Conservation (phyloP, 495 filamentous ascomycete genomes). For the Annulohypoxylon moriforme region DNA sequence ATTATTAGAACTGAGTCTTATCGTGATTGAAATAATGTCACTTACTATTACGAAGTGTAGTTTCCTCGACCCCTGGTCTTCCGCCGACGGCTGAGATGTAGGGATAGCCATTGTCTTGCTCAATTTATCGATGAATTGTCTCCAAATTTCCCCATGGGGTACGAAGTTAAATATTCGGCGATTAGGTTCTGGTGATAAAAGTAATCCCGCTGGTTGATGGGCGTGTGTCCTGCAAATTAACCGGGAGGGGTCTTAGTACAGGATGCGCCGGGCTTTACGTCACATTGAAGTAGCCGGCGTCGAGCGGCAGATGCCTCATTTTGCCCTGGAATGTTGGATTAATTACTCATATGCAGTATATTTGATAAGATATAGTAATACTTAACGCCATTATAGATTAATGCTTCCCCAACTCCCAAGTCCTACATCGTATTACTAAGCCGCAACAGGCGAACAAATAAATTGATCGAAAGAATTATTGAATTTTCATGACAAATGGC, state of each 20-base stretch:
- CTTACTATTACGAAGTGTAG: constrained; percentile 52
- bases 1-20: not conserved
- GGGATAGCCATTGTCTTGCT: constrained; percentile 24
- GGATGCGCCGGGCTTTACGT: constrained; percentile 27
- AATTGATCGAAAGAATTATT: constrained; percentile 1
- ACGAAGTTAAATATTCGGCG: constrained; percentile 8
- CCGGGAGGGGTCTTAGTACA: constrained; percentile 30
- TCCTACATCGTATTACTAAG: constrained; percentile 26
- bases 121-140: not conserved
- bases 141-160: not conserved
- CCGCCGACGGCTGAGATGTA: constrained; percentile 14
- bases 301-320: constrained; percentile 31
- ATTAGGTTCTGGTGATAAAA: constrained; percentile 22
- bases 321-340: not conserved
- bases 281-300: constrained; percentile 17
- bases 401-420: not conserved
- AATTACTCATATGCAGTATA: constrained; percentile 6
- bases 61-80: constrained; percentile 27
- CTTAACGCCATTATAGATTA: not conserved
- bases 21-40: not conserved
- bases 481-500: not conserved
- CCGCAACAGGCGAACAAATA: not conserved
- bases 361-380: constrained; percentile 37
- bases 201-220: constrained; percentile 17
- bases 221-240: constrained; percentile 38